Evolutionary conservation across 2,329 filamentous ascomycete genomes (phyloP), one percentile per base, ranked within the genome.

Genomic region (Claviceps fusiformis): DNA sequence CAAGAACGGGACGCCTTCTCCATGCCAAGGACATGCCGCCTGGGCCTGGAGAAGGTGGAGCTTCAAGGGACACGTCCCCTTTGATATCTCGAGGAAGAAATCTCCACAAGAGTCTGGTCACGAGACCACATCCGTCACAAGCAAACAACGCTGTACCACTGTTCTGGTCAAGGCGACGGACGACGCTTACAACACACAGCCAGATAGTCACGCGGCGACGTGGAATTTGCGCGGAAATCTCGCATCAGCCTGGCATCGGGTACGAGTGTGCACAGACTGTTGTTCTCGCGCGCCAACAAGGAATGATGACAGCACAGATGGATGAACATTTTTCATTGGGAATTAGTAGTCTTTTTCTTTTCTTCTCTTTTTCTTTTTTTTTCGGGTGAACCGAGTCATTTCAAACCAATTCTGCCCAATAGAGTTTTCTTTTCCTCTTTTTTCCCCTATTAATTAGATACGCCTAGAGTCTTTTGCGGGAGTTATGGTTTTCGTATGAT

Each of bases 41-140:
- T 86, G 83, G 83, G 73, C 79, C 3, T 86, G 83, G 83, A 79
- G 76, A 62, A 72, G 80, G 47, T 86, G 83, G 83, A 73, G 70
- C n/a, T 82, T 75, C 61, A 68, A 72, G 5, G 75, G 72, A n/a
- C 62, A 61, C n/a, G 64, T 78, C n/a, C 73, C 76, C 0, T 57
- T 69, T 6, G 54, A 56, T 2, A 63, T 63, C 0, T 70, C 71
- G 27, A 50, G 41, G 1, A 51, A 63, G 7, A 54, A 43, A 2
- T 53, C 60, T 27, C 49, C 54, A 9, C 24, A 55, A 35, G 58
- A 47, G 24, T 19, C 54, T 8, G 24, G 48, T 8, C 54, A 50
- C 39, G 49, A n/a, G 37, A 31, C 31, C 24, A 29, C 43, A 19
- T 31, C 49, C 24, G 46, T 31, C 46, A 64, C 60, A 37, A 3